Percentiles rank a stretch among this genome's conserved stretches.
phyloP scores from a whole-genome alignment of 805 yeast genomes.

The Saccharomycopsis fermentans region DNA sequence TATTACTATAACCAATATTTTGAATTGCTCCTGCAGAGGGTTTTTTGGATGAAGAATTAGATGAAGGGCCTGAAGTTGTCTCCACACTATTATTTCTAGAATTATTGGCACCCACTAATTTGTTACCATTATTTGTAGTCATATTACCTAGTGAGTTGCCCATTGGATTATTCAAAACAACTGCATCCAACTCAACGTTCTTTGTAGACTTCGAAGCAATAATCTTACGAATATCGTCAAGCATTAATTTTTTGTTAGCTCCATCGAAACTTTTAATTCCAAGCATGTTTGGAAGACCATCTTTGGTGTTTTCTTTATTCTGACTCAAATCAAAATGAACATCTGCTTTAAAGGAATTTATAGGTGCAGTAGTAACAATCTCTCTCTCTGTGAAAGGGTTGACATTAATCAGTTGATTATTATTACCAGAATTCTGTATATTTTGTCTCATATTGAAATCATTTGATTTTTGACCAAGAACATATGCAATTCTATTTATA shows the following conservation, averaged over 20 bases:
- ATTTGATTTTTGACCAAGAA: conserved; percentile 2
- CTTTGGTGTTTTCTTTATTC: conserved; percentile 24
- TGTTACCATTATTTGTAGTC: not conserved
- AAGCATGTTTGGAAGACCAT: conserved; percentile 29
- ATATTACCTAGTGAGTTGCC: not conserved
- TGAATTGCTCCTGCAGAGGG: not conserved
- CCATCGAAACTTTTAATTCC: conserved; percentile 46
- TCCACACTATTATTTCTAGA: conserved; percentile 3
- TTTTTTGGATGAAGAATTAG: not conserved
- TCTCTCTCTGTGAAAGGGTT: conserved; percentile 4
- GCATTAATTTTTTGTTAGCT: conserved; percentile 74
- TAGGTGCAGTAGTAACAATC: conserved; percentile 2
- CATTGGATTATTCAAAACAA: not conserved
- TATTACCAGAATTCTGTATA: conserved; percentile 11
- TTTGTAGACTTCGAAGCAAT: conserved; percentile 74
- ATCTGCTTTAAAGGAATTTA: not conserved
- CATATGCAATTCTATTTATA: conserved; percentile 31
- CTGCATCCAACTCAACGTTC: not conserved
- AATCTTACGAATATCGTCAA: conserved; percentile 94
- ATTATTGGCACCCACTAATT: not conserved
- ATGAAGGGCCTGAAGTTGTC: conserved; percentile 8
- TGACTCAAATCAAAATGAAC: conserved; percentile 10
- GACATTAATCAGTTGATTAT: conserved; percentile 19
- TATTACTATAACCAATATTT: not conserved
- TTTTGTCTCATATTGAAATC: conserved; percentile 13